Base-by-base conservation (phyloP, 2,329 filamentous ascomycete genomes). In the Neopestalotiopsis rosae region DNA sequence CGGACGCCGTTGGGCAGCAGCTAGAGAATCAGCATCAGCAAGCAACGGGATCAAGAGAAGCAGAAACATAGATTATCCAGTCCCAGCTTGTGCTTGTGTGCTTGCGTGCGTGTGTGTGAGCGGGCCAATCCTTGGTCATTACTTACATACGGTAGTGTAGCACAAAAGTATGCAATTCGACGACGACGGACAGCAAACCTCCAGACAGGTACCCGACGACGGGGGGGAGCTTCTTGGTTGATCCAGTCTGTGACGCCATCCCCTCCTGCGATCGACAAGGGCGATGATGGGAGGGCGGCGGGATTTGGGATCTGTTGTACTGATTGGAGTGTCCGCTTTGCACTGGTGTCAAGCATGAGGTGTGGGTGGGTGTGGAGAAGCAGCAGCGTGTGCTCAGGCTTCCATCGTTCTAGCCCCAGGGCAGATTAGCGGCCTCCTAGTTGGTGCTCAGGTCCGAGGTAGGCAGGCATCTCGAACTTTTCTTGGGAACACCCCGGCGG, bases 381-480 rank as follows among this genome's bases (percentile, higher is more conserved):
- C 45, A 52, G 45, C 45, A 52, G 45, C 45, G 45, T 52, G 45
- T 52, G 45, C 45, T 52, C 45, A 52, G 45, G 45, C 45, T 52
- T 52, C 45, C 45, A 52, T 52, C 45, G 45, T 52, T 52, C 45
- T 52, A 52, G 45, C 45, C 45, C 45, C 45, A 52, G 45, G 45
- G 45, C 45, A 52, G 45, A 52, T 52, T 52, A 52, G 45, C 45
- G 45, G 59, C n/a, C 59, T 62, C 30, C 28, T 40, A 40, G 59
- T 40, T 62, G 40, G 59, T 62, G 59, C 32, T 52, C 45, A 52
- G 45, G 45, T 52, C 45, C 45, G 45, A 52, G 45, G 45, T 52
- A 52, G 45, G 45, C 45, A 52, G 45, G 45, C 32, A 62, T 34
- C 34, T 62, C 59, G n/a, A 38, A 62, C n/a, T 34, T 62, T 34